Base-by-base conservation (phyloP, 2,329 filamentous ascomycete species). In the Aspergillus fructus region DNA sequence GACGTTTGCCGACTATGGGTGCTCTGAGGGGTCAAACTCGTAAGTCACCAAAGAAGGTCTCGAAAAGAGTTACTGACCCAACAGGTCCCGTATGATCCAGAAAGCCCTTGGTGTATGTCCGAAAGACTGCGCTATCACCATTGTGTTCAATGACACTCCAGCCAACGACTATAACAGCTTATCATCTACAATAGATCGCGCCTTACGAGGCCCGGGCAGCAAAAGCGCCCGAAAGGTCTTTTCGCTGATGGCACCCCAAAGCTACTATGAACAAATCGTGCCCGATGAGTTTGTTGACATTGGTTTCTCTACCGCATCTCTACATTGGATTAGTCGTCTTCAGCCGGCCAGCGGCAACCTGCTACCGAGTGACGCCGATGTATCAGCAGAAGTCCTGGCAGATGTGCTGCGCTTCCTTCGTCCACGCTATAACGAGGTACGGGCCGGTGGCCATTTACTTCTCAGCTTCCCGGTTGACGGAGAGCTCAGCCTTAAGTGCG, bases 21-120 rank as follows among this genome's bases (percentile, higher is more conserved):
- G 52, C 17, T 54, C 52, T 4, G 52, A 54, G 30, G 52, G 52
- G 17, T 54, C 52, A 3, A 54, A 54, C 43, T 54, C 52, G 52
- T 54, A 54, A 48, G 52, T 17, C 3, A 12, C 34, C 15, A 21
- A 30, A 27, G 5, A 21, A 40, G 3, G 13, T 24, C 27, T 54
- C n/a, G 41, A 41, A 34, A 23, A 19, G 5, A 11, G 19, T 30
- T 17, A 19, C 23, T 53, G 34, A 34, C 23, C 13, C 12, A 39
- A 11, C 40, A 54, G 52, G 19, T 13, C 40, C 34, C 52, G 52
- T 21, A 37, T 54, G 34, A 49, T 54, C 5, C 43, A 23, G 17
- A 54, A 42, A 19, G 52, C 52, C 3, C 19, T 54, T 17, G n/a
- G 23, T 13, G 17, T 30, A 17, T 54, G 52, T 33, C 43, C 43